Conservation (phyloP, 805 yeast genomes). For the Lachancea cidri region DNA sequence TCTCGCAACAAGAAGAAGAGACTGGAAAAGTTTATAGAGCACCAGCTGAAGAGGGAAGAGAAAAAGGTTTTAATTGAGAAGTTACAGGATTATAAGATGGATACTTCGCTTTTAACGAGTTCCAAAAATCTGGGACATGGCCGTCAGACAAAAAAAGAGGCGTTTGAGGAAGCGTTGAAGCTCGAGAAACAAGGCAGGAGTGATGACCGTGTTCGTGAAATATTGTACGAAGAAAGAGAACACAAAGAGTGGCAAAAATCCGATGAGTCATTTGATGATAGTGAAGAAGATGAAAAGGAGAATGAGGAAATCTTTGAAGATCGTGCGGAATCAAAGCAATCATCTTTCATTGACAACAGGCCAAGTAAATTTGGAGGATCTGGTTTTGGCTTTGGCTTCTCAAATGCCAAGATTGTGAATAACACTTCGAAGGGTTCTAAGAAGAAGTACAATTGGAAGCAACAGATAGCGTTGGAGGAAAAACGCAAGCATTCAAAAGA, state of each 20-base stretch:
- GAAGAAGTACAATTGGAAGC: slow-evolving; percentile 73
- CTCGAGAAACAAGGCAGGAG: slow-evolving; percentile 68
- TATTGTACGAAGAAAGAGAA: slow-evolving; percentile 65
- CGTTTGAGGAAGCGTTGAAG: slow-evolving; percentile 67
- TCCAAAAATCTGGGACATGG: slow-evolving; percentile 78
- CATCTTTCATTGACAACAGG: slow-evolving; percentile 65
- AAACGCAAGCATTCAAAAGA: slow-evolving; percentile 42
- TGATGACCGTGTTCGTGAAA: slow-evolving; percentile 52
- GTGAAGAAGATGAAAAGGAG: slow-evolving; percentile 23
- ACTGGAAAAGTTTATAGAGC: slow-evolving; percentile 87
- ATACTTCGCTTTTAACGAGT: slow-evolving; percentile 63
- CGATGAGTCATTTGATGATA: slow-evolving; percentile 22
- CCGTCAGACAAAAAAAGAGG: slow-evolving; percentile 58
- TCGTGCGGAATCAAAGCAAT: slow-evolving; percentile 16
- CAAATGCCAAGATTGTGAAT: slow-evolving; percentile 46
- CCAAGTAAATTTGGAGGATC: slow-evolving; percentile 55
- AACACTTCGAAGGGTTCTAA: slow-evolving; percentile 32
- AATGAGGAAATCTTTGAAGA: slow-evolving; percentile 26
- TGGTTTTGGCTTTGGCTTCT: slow-evolving; percentile 69
- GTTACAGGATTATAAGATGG: slow-evolving; percentile 56
- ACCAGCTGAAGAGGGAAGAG: slow-evolving; percentile 84
- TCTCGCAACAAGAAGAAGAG: slow-evolving; percentile 71
- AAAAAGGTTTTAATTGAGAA: slow-evolving; percentile 71
- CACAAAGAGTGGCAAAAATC: slow-evolving; percentile 54
- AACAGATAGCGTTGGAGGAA: slow-evolving; percentile 44